Conservation (phyloP, 495 filamentous ascomycete species). For the Cudoniella acicularis region DNA sequence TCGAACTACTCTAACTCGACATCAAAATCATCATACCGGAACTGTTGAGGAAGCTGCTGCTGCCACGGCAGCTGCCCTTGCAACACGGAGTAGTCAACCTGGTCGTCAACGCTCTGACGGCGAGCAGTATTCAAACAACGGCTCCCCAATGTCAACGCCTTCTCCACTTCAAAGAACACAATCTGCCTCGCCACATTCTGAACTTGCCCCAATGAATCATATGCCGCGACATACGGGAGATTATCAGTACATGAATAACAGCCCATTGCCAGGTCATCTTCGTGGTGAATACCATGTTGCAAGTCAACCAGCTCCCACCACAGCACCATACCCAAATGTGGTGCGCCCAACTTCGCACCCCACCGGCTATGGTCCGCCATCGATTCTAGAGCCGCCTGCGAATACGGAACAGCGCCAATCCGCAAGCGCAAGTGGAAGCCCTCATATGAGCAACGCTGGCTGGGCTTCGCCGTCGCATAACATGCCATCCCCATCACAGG, state of each 20-base stretch:
- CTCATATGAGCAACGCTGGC: conserved; percentile 67
- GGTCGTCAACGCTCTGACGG: conserved; percentile 66
- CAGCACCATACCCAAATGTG: conserved; percentile 58
- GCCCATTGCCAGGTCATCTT: conserved; percentile 77
- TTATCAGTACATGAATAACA: conserved; percentile 59
- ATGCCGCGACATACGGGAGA: conserved; percentile 71
- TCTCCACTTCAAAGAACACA: conserved; percentile 74
- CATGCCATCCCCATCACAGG: conserved; percentile 63
- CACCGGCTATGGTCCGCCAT: conserved; percentile 71
- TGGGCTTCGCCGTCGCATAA: conserved; percentile 70
- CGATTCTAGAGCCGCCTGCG: conserved; percentile 82
- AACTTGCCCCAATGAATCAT: conserved; percentile 67
- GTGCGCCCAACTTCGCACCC: conserved; percentile 73
- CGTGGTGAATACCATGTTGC: conserved; percentile 64
- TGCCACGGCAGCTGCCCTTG: conserved; percentile 79
- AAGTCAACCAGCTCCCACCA: conserved; percentile 50
- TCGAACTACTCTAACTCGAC: conserved; percentile 88
- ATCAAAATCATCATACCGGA: conserved; percentile 93
- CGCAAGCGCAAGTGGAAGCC: conserved; percentile 65
- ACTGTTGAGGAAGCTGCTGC: conserved; percentile 92
- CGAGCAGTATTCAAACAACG: conserved; percentile 73
- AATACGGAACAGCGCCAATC: conserved; percentile 63
- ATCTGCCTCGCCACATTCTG: conserved; percentile 75
- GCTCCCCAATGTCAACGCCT: conserved; percentile 80
- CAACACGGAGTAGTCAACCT: conserved; percentile 53